Evolutionary conservation across 2,329 filamentous ascomycete species (phyloP).

Genomic region (Akanthomyces dipterigenus): DNA sequence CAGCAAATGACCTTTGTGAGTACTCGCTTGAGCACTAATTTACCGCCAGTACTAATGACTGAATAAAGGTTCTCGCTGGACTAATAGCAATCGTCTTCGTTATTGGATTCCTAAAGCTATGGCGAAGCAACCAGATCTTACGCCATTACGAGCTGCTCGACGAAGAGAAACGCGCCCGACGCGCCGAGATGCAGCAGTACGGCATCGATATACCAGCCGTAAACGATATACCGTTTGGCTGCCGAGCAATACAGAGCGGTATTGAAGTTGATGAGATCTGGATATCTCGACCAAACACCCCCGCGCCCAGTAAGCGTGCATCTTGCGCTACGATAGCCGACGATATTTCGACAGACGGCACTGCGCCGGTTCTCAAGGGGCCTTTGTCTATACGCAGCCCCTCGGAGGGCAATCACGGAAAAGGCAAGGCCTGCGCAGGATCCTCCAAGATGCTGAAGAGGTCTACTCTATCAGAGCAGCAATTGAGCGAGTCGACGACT

Average conservation of each 20-base stretch:
- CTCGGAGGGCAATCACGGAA: constrained; percentile 8
- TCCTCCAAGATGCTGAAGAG: neutral
- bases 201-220: constrained; percentile 34
- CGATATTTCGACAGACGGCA: constrained; percentile 1
- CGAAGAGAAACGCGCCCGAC: constrained; percentile 53
- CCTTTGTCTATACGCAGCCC: neutral
- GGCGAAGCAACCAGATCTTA: constrained; percentile 49
- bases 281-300: constrained; percentile 51
- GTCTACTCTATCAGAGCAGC: constrained; percentile 6
- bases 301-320: constrained; percentile 20
- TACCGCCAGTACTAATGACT: neutral
- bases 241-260: constrained; percentile 76
- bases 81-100: constrained; percentile 65
- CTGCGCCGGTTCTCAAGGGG: neutral
- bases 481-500: neutral
- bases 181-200: constrained; percentile 47
- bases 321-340: constrained; percentile 21
- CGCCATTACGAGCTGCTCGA: constrained; percentile 57
- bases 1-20: constrained; percentile 85
- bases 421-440: constrained; percentile 16
- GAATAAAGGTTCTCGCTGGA: constrained; percentile 59
- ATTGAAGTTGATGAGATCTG: constrained; percentile 81
- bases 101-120: constrained; percentile 61
- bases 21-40: constrained; percentile 15
- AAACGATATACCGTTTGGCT: constrained; percentile 74